Percentiles rank a stretch among this genome's conserved stretches.
phyloP scores from a whole-genome alignment of 2,329 filamentous ascomycete species.

The Talaromyces sp. region DNA sequence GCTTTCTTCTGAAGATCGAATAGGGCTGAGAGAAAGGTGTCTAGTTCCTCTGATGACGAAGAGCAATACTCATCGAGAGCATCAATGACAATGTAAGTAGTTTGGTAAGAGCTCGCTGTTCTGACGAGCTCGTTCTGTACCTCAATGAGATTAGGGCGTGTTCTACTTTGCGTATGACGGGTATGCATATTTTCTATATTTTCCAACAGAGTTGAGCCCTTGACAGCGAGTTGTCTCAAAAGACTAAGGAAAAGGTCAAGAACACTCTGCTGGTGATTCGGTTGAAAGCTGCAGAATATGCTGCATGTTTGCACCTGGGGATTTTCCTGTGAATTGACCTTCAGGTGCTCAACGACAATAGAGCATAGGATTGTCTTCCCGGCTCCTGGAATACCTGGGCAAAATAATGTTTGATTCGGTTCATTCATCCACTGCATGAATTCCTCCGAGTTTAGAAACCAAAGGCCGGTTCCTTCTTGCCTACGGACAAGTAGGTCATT shows the following conservation, averaged over 20 bases:
- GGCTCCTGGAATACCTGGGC: constrained; percentile 46
- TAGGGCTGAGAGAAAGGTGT: no score
- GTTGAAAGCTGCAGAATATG: constrained; percentile 19
- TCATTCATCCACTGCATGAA: constrained; percentile 14
- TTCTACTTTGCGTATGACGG: constrained; percentile 18
- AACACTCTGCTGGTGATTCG: constrained; percentile 20
- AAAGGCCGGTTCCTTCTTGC: constrained; percentile 17
- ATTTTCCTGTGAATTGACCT: no score
- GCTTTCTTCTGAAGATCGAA: no score
- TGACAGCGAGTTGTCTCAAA: no score
- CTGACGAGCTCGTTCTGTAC: not conserved
- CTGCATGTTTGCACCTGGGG: no score
- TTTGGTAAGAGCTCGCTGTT: constrained; percentile 15
- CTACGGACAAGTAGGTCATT: constrained; percentile 13
- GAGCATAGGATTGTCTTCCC: constrained; percentile 48
- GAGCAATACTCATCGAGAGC: constrained; percentile 32
- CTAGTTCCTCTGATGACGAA: no score
- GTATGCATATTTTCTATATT: no score
- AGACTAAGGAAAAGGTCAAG: constrained; percentile 46
- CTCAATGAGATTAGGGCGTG: constrained; percentile 17
- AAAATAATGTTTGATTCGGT: constrained; percentile 37
- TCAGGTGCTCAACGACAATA: constrained; percentile 40
- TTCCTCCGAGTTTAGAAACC: constrained; percentile 15
- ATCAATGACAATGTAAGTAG: constrained; percentile 27
- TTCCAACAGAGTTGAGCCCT: no score